phyloP scores from a whole-genome alignment of 2,329 filamentous ascomycete species.

The Cladosporium cucumerinum region DNA sequence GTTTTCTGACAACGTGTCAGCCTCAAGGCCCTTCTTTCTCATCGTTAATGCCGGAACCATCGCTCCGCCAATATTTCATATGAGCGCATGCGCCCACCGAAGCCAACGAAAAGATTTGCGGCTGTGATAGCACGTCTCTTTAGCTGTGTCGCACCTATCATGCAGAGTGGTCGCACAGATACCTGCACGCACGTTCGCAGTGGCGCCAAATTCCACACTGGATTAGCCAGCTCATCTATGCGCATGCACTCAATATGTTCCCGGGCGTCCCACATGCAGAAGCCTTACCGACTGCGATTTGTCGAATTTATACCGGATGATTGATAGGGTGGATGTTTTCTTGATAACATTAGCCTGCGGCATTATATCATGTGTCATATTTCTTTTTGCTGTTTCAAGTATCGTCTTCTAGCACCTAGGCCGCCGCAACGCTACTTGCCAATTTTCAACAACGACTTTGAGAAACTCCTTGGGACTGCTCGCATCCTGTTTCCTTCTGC shows the following conservation, averaged over 20 bases:
- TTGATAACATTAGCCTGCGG: background rate
- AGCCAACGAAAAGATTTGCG: background rate
- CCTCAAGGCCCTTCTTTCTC: background rate
- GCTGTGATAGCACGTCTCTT: background rate
- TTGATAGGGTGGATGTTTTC: background rate
- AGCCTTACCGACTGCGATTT: background rate
- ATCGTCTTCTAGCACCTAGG: background rate
- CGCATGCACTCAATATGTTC: background rate
- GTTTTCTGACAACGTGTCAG: background rate
- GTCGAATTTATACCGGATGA: background rate
- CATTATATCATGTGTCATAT: background rate
- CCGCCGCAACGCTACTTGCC: background rate
- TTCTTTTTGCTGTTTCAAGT: background rate
- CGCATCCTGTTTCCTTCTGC: background rate
- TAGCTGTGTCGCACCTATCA: background rate
- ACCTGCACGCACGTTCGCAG: background rate
- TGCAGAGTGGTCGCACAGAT: background rate
- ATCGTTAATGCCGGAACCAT: background rate
- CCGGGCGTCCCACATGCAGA: background rate
- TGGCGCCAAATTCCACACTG: background rate
- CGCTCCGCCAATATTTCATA: background rate
- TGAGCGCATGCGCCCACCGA: background rate
- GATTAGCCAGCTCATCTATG: background rate
- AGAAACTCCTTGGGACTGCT: background rate
- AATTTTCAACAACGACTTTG: background rate